Evolutionary conservation across 768 basidiomycete species (phyloP), one percentile per base, ranked within the genome.

Genomic region (Mycena haematopus): DNA sequence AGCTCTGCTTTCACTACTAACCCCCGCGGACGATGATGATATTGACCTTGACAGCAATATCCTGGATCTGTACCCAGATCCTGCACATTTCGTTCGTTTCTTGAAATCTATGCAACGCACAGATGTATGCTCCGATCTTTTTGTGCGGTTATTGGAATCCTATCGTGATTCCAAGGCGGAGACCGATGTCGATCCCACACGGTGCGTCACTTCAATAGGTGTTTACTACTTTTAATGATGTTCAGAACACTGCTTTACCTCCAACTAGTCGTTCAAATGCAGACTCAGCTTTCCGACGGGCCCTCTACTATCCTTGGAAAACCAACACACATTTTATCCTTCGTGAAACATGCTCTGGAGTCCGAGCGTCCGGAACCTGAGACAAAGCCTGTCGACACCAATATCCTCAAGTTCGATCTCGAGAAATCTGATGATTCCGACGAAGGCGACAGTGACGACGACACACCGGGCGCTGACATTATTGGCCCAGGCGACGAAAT

Each of bases 221-320:
- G 47, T 45, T 24, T 31, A 27, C 15, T 46, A 13, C 24, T 33
- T 44, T 27, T 46, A 22, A 56, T 46, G 10, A 29, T 44, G 38
- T 29, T 56, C 58, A 92, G 91, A 63, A 84, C 86, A 0, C 70
- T 98, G 35, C 78, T 91, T 6, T 86, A 87, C 66, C 81, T 96
- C 24, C 93, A 96, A 70, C 79, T 96, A 36, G 86, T 93, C 35
- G 80, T 95, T 63, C 86, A 90, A 68, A 90, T 97, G 80, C 92
- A 95, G 72, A 80, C 85, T 1, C 82, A 86, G 54, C 76, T 93
- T 5, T 82, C 87, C 0, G 78, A 81, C 44, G 81, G 83, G 22
- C 79, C 85, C 0, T 80, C 83, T 4, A 87, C 82, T 62, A 84
- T 95, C 31, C 71, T 86, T 19, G 75, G 74, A 42, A 84, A 89